Evolutionary conservation across 805 yeast species (phyloP), one percentile per base, ranked within the genome.

Genomic region (Kazachstania taianensis): DNA sequence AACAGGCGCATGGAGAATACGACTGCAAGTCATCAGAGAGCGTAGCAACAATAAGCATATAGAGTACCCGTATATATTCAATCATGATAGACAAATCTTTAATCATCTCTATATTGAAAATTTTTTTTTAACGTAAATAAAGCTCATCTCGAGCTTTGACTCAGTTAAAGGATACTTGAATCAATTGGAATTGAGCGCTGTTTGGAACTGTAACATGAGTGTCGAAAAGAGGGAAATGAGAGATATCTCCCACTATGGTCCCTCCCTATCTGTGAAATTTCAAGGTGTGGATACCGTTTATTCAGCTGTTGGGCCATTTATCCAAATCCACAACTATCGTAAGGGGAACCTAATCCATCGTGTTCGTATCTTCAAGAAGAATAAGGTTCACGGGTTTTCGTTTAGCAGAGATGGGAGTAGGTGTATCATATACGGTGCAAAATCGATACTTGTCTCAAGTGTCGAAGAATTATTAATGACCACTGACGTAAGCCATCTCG

Each of bases 351-450:
- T 72, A 15, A 19, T 73, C 2, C 55, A 51, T 37, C 51, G 60
- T 15, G 57, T 61, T 27, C 65, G 66, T 36, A 55, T 83, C 1
- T 81, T 89, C 53, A 54, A 57, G n/a, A 65, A 75, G 36, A 83
- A 84, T 57, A 87, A 85, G 52, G 76, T 89, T 25, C 96, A 89
- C 53, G 81, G 84, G n/a, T 73, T 89, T 22, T 55, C 67, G 2
- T 53, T 73, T 7, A 34, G 39, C 13, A 57, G 53, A 5, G 57
- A 59, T 1, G 60, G 56, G 2, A 40, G 52, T 0, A 45, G 65
- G 4, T 37, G 41, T 28, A 45, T 72, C 0, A 59, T 74, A 1
- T 75, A 73, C 62, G 97, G 97, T 27, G 87, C 81, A 2, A 67
- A 83, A 38, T 81, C 94, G 1, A 64, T 82, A 32, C 60, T 70